These are phyloP conservation scores for Colletotrichum karsti DNA, from an alignment of 2,329 filamentous ascomycete species.

Conservation along the genomic window DNA sequence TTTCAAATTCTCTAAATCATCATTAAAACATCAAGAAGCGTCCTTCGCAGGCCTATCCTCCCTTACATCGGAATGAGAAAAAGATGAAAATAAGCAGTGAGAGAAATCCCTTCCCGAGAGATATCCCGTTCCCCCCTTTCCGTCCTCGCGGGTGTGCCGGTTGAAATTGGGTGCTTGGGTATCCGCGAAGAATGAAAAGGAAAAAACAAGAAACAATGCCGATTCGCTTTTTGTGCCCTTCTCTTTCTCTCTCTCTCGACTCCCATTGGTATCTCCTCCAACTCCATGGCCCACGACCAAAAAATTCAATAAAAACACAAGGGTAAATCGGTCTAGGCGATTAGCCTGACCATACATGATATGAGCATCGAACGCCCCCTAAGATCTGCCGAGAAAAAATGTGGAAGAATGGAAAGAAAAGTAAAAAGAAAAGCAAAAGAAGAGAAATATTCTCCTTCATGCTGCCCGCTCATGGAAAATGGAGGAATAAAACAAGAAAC, in stretches of 20 bases:
- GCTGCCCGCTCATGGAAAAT: slow-evolving; percentile 25
- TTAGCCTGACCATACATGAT: slow-evolving; percentile 8
- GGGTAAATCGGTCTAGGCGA: neutral
- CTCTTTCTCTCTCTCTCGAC: neutral
- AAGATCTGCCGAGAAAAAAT: neutral
- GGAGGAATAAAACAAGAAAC: slow-evolving; percentile 23
- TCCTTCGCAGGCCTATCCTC: neutral
- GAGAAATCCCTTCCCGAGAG: neutral
- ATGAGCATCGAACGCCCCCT: neutral
- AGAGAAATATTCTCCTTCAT: slow-evolving; percentile 8
- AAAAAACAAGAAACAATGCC: neutral
- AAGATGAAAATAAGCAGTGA: too few relatives aligned
- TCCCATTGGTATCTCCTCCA: slow-evolving; percentile 28
- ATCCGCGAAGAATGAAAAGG: neutral
- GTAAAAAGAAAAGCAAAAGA: slow-evolving; percentile 5
- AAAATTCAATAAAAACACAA: neutral
- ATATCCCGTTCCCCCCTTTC: neutral
- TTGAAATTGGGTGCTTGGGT: neutral
- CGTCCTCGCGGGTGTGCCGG: neutral
- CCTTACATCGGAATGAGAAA: too few relatives aligned
- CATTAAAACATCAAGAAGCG: slow-evolving; percentile 1
- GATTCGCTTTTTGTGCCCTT: neutral
- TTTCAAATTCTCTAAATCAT: slow-evolving; percentile 3
- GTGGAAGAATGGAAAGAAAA: slow-evolving; percentile 3
- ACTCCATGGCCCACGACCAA: slow-evolving; percentile 18